These are phyloP conservation scores for Metarhizium sp. DNA, from an alignment of 2,329 filamentous ascomycete genomes.

Conservation along the genomic window DNA sequence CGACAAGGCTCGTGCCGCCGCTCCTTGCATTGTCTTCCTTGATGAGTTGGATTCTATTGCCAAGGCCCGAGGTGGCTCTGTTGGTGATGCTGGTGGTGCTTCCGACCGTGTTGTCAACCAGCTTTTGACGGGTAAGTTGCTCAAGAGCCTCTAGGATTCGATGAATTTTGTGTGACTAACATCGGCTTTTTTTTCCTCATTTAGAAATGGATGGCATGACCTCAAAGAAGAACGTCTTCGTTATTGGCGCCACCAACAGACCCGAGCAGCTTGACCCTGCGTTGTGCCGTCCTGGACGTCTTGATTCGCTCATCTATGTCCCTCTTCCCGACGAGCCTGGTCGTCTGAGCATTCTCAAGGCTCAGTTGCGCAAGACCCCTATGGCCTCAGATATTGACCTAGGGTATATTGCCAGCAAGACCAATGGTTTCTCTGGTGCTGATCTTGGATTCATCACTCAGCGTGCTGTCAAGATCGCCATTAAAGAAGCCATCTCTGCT, in stretches of 20 bases:
- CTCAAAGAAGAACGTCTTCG: constrained; percentile 99
- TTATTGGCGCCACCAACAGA: constrained; percentile 97
- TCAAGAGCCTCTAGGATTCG: neutral
- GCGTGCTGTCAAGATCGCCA: constrained; percentile 97
- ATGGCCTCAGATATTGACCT: constrained; percentile 82
- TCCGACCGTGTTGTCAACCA: constrained; percentile 99
- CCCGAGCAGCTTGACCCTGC: constrained; percentile 98
- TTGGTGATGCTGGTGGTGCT: constrained; percentile 93
- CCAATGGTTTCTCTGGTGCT: constrained; percentile 98
- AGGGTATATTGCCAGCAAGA: constrained; percentile 88
- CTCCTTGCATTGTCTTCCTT: constrained; percentile 96
- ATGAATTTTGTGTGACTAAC: constrained; percentile 28
- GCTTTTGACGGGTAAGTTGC: constrained; percentile 76
- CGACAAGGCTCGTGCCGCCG: constrained; percentile 96
- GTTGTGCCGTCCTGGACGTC: constrained; percentile 94
- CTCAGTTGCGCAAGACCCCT: constrained; percentile 96
- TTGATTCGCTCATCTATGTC: constrained; percentile 97
- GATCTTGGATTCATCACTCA: constrained; percentile 99
- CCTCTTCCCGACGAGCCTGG: constrained; percentile 88
- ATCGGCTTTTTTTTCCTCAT: neutral
- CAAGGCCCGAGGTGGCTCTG: constrained; percentile 95
- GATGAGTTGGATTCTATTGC: constrained; percentile 98
- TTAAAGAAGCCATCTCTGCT: constrained; percentile 85
- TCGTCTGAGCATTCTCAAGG: constrained; percentile 82
- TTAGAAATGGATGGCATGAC: constrained; percentile 99